Evolutionary conservation across 352 stramenopile genomes (phyloP).

Genomic region (Globisporangium splendens): DNA sequence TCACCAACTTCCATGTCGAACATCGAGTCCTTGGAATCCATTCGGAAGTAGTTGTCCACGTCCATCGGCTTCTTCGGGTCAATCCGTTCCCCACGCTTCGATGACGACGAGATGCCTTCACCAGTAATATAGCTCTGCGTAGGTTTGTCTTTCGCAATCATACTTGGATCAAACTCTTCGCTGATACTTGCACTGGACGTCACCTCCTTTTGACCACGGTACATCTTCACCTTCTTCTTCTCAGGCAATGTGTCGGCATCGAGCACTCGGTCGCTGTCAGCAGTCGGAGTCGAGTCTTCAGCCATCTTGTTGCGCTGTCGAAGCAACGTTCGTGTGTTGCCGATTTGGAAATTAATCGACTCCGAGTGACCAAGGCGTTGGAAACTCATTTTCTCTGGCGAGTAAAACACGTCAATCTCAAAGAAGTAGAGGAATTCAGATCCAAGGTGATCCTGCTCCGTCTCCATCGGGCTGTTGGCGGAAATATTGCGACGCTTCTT

Average conservation of each 20-base stretch:
- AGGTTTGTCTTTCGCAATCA: slow-evolving; percentile 7
- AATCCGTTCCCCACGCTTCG: slow-evolving; percentile 22
- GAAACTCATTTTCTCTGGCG: slow-evolving; percentile 50
- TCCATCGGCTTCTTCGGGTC: slow-evolving; percentile 28
- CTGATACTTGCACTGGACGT: slow-evolving; percentile 35
- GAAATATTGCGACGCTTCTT: slow-evolving; percentile 81
- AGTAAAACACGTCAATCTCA: slow-evolving; percentile 82
- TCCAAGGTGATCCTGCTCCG: slow-evolving; percentile 34
- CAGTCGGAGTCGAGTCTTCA: slow-evolving; percentile 31
- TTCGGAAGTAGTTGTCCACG: slow-evolving; percentile 38
- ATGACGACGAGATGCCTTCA: slow-evolving; percentile 30
- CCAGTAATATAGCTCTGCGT: slow-evolving; percentile 29
- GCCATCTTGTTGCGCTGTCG: slow-evolving; percentile 81
- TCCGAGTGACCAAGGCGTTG: slow-evolving; percentile 60
- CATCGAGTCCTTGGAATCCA: slow-evolving; percentile 53
- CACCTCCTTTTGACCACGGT: slow-evolving; percentile 28
- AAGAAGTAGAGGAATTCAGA: slow-evolving; percentile 86
- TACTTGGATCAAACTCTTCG: slow-evolving; percentile 23
- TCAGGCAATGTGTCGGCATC: slow-evolving; percentile 55
- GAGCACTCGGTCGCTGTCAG: slow-evolving; percentile 45
- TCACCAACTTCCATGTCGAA: slow-evolving; percentile 39
- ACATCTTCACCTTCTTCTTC: slow-evolving; percentile 78
- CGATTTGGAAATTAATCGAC: slow-evolving; percentile 85
- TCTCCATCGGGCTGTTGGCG: slow-evolving; percentile 17
- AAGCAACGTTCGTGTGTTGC: slow-evolving; percentile 80